phyloP scores from a whole-genome alignment of 495 filamentous ascomycete species.

The Hypoxylon fuscum region DNA sequence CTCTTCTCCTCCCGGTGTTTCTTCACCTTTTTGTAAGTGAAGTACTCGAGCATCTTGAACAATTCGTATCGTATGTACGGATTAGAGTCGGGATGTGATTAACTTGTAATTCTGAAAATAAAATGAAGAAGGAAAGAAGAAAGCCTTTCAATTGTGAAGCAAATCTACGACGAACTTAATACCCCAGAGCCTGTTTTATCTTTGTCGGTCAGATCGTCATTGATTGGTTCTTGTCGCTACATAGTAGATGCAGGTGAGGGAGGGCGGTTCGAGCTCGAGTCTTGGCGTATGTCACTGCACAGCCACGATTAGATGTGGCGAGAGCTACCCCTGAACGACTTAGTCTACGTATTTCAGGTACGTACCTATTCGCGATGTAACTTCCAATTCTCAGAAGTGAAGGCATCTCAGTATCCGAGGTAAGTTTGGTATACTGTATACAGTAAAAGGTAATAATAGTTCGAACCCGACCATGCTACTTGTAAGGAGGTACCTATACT shows the following conservation, averaged over 20 bases:
- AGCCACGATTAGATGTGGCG: constrained; percentile 30
- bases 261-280: not conserved
- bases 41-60: constrained; percentile 54
- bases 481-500: too few species aligned
- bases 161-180: constrained; percentile 12
- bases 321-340: too few species aligned
- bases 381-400: too few species aligned
- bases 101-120: not conserved
- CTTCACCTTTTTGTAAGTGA: constrained; percentile 53
- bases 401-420: too few species aligned
- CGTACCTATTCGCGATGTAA: too few species aligned
- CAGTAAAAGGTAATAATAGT: too few species aligned
- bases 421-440: too few species aligned
- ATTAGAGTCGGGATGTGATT: not conserved
- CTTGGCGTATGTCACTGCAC: constrained; percentile 32
- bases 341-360: too few species aligned
- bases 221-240: constrained; percentile 37
- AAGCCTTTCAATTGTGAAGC: constrained; percentile 6
- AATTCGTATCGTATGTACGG: not conserved
- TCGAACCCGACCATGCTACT: too few species aligned
- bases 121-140: constrained; percentile 4
- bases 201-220: constrained; percentile 21
- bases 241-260: constrained; percentile 17
- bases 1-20: constrained; percentile 54
- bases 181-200: constrained; percentile 33